Evolutionary conservation across 1,284 basidiomycete species (phyloP), one percentile per base, ranked within the genome.

Genomic region (Xerocomus amazonicus): DNA sequence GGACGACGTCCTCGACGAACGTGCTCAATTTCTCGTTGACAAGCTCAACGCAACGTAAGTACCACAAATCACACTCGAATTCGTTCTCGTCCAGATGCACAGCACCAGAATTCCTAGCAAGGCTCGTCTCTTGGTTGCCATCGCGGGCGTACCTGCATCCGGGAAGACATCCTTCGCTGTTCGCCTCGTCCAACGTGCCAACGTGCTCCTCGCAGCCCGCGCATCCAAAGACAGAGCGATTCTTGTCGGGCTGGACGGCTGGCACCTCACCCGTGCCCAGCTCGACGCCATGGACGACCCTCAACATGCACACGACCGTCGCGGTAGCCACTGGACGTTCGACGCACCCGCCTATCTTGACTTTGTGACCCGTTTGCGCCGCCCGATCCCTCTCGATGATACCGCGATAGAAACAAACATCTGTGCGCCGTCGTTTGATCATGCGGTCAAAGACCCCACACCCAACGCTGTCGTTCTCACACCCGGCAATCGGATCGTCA

Each of bases 161-260:
- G 91, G 92, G 9, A 95, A 95, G 71, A 84, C 88, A 1, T 79
- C 84, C 0, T 75, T 94, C 17, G 79, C 88, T 2, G 65, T 70
- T 32, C 70, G 76, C 9, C 65, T 94, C 16, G 74, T 81, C 4
- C 58, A 73, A 7, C 33, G 36, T 0, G 2, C 54, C 37, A 52
- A 65, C 12, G 23, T 39, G 0, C 53, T 72, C 45, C 69, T 77
- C 38, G 31, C 41, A 9, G 31, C 41, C 28, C 41, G 48, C 9
- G 41, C 51, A 12, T 10, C 49, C n/a, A 40, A 16, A 0, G 42
- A 50, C 27, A 54, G 51, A 3, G 82, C 80, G 8, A 72, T 86
- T 33, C 75, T 85, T 17, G 77, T 94, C 9, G 81, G 86, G 6
- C 74, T 92, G 48, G 92, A 95, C 62, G 92, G 92, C 12, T 95